Evolutionary conservation across 2,329 filamentous ascomycete genomes (phyloP), one percentile per base, ranked within the genome.

Genomic region (Fusarium mexicanum): DNA sequence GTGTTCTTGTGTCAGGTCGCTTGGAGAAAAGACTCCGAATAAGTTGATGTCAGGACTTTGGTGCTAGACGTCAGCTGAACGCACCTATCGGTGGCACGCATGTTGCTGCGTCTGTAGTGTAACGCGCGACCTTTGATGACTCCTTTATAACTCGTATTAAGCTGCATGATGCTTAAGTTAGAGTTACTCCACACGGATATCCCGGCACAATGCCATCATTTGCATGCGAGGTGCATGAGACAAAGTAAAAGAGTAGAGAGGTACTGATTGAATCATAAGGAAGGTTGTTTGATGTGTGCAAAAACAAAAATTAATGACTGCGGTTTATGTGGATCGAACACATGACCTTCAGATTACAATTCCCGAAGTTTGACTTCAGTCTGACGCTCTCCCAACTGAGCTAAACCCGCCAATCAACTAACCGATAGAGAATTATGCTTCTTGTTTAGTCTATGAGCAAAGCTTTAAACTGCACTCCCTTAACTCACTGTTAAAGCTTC

Each of bases 371-470:
- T 66, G 13, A 37, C 67, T 70, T 70, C 67, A 70, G 67, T 70
- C 67, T 70, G 67, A 70, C 67, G 67, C 67, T 70, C 67, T 70
- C 67, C 67, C 67, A 70, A 70, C 67, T 70, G 67, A 70, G 67
- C 67, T 70, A 70, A 70, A 70, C 67, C 67, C 67, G 67, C 67
- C 20, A 61, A 35, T 54, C 67, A 66, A 71, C n/a, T 26, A 24
- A 26, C 11, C 33, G 58, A 53, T 22, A 9, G 2, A 24, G 6
- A 20, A 8, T 5, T 1, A 2, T 0, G 3, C 5, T 4, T 16
- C 6, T 16, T 0, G 0, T 9, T 13, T 3, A 22, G 6, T 2
- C 6, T n/a, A 50, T 33, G 3, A 13, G 0, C 11, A 0, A 6
- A 4, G 3, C 8, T 8, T 0, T 5, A 9, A 6, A 13, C 3